phyloP scores from a whole-genome alignment of 495 filamentous ascomycete species.

The Lepidopterella palustris region DNA sequence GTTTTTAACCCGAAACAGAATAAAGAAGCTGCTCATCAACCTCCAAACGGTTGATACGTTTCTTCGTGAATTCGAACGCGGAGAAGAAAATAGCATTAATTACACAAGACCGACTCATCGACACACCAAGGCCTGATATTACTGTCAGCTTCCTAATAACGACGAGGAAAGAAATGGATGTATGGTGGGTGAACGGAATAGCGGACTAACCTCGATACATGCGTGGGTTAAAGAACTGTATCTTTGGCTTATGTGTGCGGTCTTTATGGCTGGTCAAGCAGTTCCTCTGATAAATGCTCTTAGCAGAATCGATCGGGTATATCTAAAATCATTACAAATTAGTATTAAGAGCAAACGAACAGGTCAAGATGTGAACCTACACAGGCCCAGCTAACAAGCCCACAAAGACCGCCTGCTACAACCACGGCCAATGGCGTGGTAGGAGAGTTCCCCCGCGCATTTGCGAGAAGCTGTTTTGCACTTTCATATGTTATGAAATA shows the following conservation, averaged over 20 bases:
- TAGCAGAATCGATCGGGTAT: conserved; percentile 75
- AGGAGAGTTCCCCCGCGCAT: conserved; percentile 60
- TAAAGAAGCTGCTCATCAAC: conserved; percentile 31
- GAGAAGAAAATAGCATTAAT: conserved; percentile 76
- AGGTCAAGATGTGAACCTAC: conserved; percentile 43
- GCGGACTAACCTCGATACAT: conserved; percentile 53
- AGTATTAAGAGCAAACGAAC: not conserved
- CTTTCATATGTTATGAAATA: conserved; percentile 93
- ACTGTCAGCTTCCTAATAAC: not conserved
- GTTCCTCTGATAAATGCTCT: conserved; percentile 76
- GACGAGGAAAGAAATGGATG: conserved; percentile 2
- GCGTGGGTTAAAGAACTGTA: conserved; percentile 62
- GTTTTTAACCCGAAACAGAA: not conserved
- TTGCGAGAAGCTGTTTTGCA: conserved; percentile 75
- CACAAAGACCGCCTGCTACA: conserved; percentile 68
- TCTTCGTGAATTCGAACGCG: conserved; percentile 70
- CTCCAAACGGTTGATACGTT: conserved; percentile 55
- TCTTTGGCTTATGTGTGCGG: conserved; percentile 55
- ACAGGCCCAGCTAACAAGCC: conserved; percentile 72
- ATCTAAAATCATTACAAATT: conserved; percentile 38
- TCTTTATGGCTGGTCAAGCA: conserved; percentile 61
- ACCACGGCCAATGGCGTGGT: conserved; percentile 68
- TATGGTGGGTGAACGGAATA: not conserved
- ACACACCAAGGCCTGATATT: conserved; percentile 62
- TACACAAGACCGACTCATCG: conserved; percentile 65